Conservation (phyloP, 306 rosid species). For the Ochetophila trinervis region DNA sequence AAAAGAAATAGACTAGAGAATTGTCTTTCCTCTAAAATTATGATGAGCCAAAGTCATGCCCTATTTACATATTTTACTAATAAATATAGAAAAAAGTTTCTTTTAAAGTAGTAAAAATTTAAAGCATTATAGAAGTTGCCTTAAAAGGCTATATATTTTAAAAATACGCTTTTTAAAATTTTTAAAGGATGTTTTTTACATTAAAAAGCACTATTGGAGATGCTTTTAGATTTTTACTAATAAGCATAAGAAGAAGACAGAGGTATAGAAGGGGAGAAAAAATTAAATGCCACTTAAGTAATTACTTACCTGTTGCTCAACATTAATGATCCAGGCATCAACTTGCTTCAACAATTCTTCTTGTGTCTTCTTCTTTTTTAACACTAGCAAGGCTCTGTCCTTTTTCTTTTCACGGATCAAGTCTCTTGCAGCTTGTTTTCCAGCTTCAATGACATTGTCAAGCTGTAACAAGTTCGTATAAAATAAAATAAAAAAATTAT, state of each 20-base stretch:
- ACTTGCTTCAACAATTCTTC: constrained; percentile 96
- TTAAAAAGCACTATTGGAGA: too few species aligned
- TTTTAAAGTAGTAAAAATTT: too few species aligned
- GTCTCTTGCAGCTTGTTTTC: constrained; percentile 89
- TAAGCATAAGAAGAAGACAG: background rate
- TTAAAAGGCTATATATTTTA: too few species aligned
- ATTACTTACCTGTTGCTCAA: constrained; percentile 81
- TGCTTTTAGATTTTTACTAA: background rate
- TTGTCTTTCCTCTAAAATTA: too few species aligned
- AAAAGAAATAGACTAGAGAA: too few species aligned
- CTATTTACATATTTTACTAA: too few species aligned
- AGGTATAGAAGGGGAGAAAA: background rate
- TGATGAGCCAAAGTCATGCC: too few species aligned
- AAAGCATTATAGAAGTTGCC: too few species aligned
- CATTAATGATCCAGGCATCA: constrained; percentile 89
- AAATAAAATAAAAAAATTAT: background rate
- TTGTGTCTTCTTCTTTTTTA: constrained; percentile 85
- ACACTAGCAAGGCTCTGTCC: constrained; percentile 84
- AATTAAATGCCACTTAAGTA: background rate
- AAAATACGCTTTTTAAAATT: too few species aligned
- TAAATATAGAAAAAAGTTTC: too few species aligned
- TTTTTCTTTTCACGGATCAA: constrained; percentile 86
- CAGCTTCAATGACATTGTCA: constrained; percentile 93
- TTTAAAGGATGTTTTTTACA: too few species aligned
- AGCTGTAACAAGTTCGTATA: constrained; percentile 48